Evolutionary conservation across 495 filamentous ascomycete genomes (phyloP).

Genomic region (Antarctomyces pellizariae): DNA sequence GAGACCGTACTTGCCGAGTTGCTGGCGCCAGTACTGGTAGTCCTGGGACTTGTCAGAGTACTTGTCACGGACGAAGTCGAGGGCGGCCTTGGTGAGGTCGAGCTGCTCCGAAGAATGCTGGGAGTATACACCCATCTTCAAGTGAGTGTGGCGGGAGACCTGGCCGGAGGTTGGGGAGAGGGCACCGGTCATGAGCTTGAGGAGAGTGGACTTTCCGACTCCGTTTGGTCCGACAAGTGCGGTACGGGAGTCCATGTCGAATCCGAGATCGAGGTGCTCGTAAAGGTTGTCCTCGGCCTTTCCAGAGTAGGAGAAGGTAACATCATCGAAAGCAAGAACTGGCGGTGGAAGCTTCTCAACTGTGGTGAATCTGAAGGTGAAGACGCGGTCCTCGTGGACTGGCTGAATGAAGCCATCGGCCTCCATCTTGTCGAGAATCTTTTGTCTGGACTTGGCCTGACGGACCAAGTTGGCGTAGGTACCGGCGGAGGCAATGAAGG

Average conservation of each 20-base stretch:
- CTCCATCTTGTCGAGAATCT: slow-evolving; percentile 99
- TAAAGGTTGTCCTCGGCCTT: slow-evolving; percentile 78
- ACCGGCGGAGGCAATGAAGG: slow-evolving; percentile 98
- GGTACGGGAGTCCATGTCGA: slow-evolving; percentile 97
- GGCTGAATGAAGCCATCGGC: slow-evolving; percentile 95
- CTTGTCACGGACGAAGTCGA: slow-evolving; percentile 96
- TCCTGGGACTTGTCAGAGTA: slow-evolving; percentile 75
- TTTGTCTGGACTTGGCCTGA: slow-evolving; percentile 96
- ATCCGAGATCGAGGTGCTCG: slow-evolving; percentile 87
- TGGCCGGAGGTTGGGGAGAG: slow-evolving; percentile 62
- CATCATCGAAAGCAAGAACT: slow-evolving; percentile 86
- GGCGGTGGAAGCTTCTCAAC: slow-evolving; percentile 96
- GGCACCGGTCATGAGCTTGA: slow-evolving; percentile 93
- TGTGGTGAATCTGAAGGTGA: slow-evolving; percentile 95
- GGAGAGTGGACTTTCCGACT: slow-evolving; percentile 97
- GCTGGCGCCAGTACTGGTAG: slow-evolving; percentile 98
- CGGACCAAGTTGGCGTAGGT: slow-evolving; percentile 98
- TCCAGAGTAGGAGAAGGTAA: slow-evolving; percentile 95
- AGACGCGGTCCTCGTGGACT: slow-evolving; percentile 64
- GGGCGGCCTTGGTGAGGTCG: slow-evolving; percentile 86
- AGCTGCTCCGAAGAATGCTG: slow-evolving; percentile 98
- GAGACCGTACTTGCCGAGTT: slow-evolving; percentile 83
- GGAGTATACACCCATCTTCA: slow-evolving; percentile 93
- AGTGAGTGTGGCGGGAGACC: slow-evolving; percentile 81
- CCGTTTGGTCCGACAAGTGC: slow-evolving; percentile 96